Evolutionary conservation across 2,329 filamentous ascomycete genomes (phyloP), one percentile per base, ranked within the genome.

Genomic region (Sporothrix dimorphospora): DNA sequence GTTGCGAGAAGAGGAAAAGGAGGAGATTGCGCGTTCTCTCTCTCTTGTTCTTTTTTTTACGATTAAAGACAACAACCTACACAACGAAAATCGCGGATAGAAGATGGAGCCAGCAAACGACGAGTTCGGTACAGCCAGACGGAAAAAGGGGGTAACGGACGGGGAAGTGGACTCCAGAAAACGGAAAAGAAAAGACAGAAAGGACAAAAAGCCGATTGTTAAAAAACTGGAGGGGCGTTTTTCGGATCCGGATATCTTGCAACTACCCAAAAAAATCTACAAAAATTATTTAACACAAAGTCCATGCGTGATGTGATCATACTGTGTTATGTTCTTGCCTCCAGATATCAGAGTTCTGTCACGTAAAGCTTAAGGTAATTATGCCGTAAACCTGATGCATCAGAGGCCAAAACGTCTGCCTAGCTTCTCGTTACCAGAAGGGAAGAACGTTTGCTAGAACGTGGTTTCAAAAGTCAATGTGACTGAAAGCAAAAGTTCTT

Each of bases 241-340:
- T 90, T 87, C 87, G 88, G 86, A 86, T 90, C 91, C 91, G 91
- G 91, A 93, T 93, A 92, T 92, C 90, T 92, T 88, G 89, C 90
- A 91, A 89, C 85, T 86, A 83, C 83, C 42, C 24, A 72, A 73
- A 84, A 78, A 75, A 75, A 75, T 69, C 14, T n/a, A 74, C 74
- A 74, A 80, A 78, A 85, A 72, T 74, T 51, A 19, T 27, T 72
- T 72, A 74, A 80, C 76, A 81, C 84, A 83, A 77, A 27, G 59
- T 27, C 12, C 38, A 38, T 34, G 21, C 59, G 3, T 53, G 42
- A 40, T 38, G 21, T 45, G 42, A 45, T 12, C 7, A 16, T 9
- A 24, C 4, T 8, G n/a, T 73, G 72, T 51, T 6, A 30, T 55
- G 14, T 4, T 12, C 5, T 34, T 47, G 19, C 3, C 47, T 49